Evolutionary conservation across 768 basidiomycete species (phyloP), one percentile per base, ranked within the genome.

Genomic region (Omphalotus guepiniiformis): DNA sequence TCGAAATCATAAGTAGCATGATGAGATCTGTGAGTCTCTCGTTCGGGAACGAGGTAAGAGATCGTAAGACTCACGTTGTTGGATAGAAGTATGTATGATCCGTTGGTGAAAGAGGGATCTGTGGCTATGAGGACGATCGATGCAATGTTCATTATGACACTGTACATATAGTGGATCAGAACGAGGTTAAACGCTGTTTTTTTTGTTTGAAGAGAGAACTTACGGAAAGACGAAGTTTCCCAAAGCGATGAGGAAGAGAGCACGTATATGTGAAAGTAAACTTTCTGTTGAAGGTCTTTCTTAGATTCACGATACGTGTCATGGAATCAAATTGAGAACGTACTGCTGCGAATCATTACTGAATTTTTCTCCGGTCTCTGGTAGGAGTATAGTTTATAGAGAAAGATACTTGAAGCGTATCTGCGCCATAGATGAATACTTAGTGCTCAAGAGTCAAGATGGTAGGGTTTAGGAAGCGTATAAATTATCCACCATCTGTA

Each of bases 211-310:
- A 27, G 23, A 27, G 15, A 16, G 21, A 23, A 41, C 44, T 22
- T 62, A 58, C 12, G 70, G 71, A 53, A 71, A 63, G 30, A 71
- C 58, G 53, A 71, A 71, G 50, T 69, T 71, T 2, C 65, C 58
- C 11, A 61, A 40, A 0, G 68, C 62, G 45, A 72, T 66, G 35
- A 60, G 58, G 54, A 71, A 71, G 12, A 71, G 53, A 16, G 55
- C 59, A 15, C 56, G 60, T 16, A 70, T 26, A 18, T 61, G 60
- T 2, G 54, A 43, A 16, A 58, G 47, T 16, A 61, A 39, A 36
- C 44, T 53, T 32, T 54, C 57, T 60, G 42, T 46, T 6, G 16
- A n/a, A 18, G 4, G 37, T n/a, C 38, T 3, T 12, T 18, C 16
- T 15, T n/a, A n/a, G n/a, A n/a, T n/a, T n/a, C n/a, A n/a, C n/a